Evolutionary conservation across 2,329 filamentous ascomycete species (phyloP).

Genomic region (Fusarium irregulare): DNA sequence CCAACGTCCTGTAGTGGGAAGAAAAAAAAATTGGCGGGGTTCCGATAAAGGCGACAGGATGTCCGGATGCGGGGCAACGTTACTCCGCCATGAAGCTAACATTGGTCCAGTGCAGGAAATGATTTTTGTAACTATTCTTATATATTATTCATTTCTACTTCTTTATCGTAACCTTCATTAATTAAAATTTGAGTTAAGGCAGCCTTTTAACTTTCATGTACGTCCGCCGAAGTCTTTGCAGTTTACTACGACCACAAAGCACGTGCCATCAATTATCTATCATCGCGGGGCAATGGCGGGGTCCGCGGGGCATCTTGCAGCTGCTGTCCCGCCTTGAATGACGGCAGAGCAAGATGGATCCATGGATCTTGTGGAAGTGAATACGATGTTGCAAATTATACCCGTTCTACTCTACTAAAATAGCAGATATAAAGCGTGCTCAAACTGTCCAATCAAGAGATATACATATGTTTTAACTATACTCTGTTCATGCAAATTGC

Average conservation of each 20-base stretch:
- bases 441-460: background rate
- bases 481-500: background rate
- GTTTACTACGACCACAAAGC: background rate
- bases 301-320: conserved; percentile 1
- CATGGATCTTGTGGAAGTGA: background rate
- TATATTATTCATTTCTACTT: background rate
- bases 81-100: conserved; percentile 23
- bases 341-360: background rate
- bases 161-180: background rate
- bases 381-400: background rate
- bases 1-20: conserved; percentile 31
- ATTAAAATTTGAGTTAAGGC: background rate
- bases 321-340: background rate
- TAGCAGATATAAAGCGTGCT: background rate
- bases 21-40: conserved; percentile 43
- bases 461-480: background rate
- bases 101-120: background rate
- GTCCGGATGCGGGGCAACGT: conserved; percentile 34
- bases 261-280: background rate
- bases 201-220: background rate
- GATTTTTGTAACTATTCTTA: background rate
- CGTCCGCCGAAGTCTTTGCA: background rate
- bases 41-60: conserved; percentile 30
- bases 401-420: background rate
- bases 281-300: conserved; percentile 3